phyloP scores from a whole-genome alignment of 176 grass and related monocot species.

The Saccharum spontaneum region DNA sequence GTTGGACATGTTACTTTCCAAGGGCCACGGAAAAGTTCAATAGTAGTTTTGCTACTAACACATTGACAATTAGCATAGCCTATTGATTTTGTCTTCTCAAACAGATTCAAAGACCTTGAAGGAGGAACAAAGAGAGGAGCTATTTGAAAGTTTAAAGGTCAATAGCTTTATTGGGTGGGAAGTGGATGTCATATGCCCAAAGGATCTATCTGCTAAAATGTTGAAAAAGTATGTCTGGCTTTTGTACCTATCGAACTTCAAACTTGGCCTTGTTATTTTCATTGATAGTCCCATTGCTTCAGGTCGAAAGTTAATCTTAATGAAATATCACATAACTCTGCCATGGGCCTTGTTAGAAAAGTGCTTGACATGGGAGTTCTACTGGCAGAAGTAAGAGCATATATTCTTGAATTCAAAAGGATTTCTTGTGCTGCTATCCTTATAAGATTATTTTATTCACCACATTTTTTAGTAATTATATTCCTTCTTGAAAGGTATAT shows the following conservation, averaged over 20 bases:
- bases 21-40: neutral
- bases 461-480: neutral
- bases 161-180: slow-evolving; percentile 79
- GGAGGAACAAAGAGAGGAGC: slow-evolving; percentile 84
- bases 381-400: slow-evolving; percentile 64
- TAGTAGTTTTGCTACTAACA: neutral
- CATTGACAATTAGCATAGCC: neutral
- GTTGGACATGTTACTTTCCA: neutral
- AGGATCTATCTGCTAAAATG: slow-evolving; percentile 91
- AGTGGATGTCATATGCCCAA: slow-evolving; percentile 92
- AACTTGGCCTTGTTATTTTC: neutral
- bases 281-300: slow-evolving; percentile 29
- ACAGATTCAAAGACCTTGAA: slow-evolving; percentile 95
- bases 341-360: slow-evolving; percentile 78
- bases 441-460: neutral
- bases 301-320: slow-evolving; percentile 91
- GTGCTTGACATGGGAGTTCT: slow-evolving; percentile 73
- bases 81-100: slow-evolving; percentile 8
- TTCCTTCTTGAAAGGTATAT: slow-evolving; percentile 64
- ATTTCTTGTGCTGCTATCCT: neutral
- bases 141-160: slow-evolving; percentile 78
- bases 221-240: slow-evolving; percentile 55
- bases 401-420: neutral
- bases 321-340: slow-evolving; percentile 97
- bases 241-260: slow-evolving; percentile 7